Percentiles rank a stretch among this genome's conserved stretches.
phyloP scores from a whole-genome alignment of 2,329 filamentous ascomycete species.

The Pseudocercospora macadamiae region DNA sequence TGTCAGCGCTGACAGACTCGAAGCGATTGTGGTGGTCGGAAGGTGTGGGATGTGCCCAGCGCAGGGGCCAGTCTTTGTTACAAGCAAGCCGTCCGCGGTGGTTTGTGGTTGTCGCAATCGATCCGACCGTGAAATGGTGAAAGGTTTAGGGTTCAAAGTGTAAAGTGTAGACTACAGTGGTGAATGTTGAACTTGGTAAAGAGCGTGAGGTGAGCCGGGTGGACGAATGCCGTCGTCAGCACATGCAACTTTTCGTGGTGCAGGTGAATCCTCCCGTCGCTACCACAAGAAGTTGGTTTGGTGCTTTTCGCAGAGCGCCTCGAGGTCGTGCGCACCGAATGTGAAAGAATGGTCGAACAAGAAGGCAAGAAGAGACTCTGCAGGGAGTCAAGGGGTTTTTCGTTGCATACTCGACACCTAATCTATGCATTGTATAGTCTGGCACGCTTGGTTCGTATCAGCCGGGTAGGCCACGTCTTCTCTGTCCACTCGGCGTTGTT shows the following conservation, averaged over 20 bases:
- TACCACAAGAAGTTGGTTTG: neutral
- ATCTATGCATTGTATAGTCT: too few relatives aligned
- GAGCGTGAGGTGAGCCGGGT: too few relatives aligned
- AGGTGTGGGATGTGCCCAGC: neutral
- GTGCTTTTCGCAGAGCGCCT: neutral
- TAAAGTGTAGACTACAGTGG: too few relatives aligned
- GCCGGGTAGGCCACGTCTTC: neutral
- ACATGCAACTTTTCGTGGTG: neutral
- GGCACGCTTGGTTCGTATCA: neutral
- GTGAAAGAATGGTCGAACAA: neutral
- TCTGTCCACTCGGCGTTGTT: too few relatives aligned
- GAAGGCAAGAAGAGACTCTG: neutral
- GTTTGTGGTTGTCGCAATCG: constrained; percentile 2
- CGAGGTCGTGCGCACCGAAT: too few relatives aligned
- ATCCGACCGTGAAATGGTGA: neutral
- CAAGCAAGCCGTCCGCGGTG: neutral
- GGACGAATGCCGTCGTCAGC: neutral
- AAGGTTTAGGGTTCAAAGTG: neutral
- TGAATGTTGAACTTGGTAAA: too few relatives aligned
- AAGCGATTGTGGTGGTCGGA: constrained; percentile 1
- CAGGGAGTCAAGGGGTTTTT: neutral
- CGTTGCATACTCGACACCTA: too few relatives aligned
- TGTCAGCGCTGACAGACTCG: constrained; percentile 8
- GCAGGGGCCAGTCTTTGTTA: constrained; percentile 2
- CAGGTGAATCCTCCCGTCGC: neutral